These are phyloP conservation scores for Leptodontidium sp. DNA, from an alignment of 2,329 filamentous ascomycete genomes.

Conservation along the genomic window DNA sequence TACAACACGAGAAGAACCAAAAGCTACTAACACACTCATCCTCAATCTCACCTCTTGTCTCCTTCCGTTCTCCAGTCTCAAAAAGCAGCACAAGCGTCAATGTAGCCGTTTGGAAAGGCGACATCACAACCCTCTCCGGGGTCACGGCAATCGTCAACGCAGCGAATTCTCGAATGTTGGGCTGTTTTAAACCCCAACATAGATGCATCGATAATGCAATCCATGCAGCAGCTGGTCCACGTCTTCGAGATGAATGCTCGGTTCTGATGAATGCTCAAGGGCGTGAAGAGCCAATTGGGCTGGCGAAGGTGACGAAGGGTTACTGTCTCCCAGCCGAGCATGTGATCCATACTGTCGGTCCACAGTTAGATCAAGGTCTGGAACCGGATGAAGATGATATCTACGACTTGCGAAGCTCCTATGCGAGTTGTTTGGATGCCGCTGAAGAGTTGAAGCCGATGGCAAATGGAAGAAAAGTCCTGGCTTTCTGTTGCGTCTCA, in stretches of 20 bases:
- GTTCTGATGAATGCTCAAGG: conserved; percentile 12
- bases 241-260: conserved; percentile 12
- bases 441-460: conserved; percentile 2
- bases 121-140: conserved; percentile 7
- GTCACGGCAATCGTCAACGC: conserved; percentile 20
- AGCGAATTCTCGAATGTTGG: conserved; percentile 15
- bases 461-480: conserved; percentile 12
- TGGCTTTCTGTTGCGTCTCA: conserved; percentile 20
- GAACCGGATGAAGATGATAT: neutral
- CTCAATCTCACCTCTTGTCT: neutral
- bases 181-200: conserved; percentile 15
- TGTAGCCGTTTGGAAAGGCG: conserved; percentile 16
- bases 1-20: conserved; percentile 2
- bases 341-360: conserved; percentile 23
- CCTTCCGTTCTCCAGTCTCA: neutral
- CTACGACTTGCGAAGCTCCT: neutral
- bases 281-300: conserved; percentile 10
- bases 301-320: conserved; percentile 13
- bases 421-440: conserved; percentile 11
- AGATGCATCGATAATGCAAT: conserved; percentile 23
- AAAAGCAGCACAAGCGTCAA: neutral
- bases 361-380: neutral
- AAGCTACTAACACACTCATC: conserved; percentile 8
- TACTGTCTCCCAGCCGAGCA: conserved; percentile 20
- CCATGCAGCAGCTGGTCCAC: conserved; percentile 16